Conservation (phyloP, 306 rosid species). For the Herpetospermum pedunculosum region DNA sequence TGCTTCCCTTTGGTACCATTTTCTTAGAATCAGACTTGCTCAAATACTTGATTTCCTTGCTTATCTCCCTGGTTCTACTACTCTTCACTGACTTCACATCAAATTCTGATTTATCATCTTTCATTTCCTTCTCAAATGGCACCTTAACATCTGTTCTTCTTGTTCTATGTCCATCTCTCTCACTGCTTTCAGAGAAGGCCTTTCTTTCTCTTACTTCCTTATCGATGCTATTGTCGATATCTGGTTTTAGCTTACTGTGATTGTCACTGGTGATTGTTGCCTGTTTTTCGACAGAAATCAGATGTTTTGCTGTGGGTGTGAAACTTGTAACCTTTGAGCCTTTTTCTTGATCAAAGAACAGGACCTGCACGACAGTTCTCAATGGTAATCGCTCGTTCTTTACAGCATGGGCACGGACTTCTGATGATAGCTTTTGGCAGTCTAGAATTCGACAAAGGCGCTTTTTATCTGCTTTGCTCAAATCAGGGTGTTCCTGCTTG, state of each 20-base stretch:
- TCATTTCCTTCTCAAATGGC: constrained; percentile 32
- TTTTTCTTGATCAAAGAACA: constrained; percentile 15
- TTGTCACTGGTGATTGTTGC: constrained; percentile 22
- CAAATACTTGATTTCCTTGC: constrained; percentile 24
- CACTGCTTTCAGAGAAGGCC: constrained; percentile 25
- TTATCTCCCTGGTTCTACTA: constrained; percentile 13
- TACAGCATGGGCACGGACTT: constrained; percentile 15
- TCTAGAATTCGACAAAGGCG: constrained; percentile 17
- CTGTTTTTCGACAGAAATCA: constrained; percentile 30
- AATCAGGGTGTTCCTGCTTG: constrained; percentile 14
- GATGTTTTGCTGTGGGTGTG: constrained; percentile 17
- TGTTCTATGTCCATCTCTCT: constrained; percentile 27
- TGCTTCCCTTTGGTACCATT: constrained; percentile 37
- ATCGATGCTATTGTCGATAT: constrained; percentile 30
- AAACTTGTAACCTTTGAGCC: not conserved
- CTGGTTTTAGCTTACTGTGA: not conserved
- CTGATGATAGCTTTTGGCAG: constrained; percentile 16
- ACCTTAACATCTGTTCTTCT: constrained; percentile 35
- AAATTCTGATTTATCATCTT: constrained; percentile 27
- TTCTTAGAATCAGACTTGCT: constrained; percentile 42
- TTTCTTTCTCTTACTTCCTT: constrained; percentile 34
- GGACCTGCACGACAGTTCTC: constrained; percentile 17
- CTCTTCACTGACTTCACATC: constrained; percentile 30
- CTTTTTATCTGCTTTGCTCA: constrained; percentile 16
- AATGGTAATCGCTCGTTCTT: constrained; percentile 12